Base-by-base conservation (phyloP, 352 stramenopile species). In the Phytophthora cajani region DNA sequence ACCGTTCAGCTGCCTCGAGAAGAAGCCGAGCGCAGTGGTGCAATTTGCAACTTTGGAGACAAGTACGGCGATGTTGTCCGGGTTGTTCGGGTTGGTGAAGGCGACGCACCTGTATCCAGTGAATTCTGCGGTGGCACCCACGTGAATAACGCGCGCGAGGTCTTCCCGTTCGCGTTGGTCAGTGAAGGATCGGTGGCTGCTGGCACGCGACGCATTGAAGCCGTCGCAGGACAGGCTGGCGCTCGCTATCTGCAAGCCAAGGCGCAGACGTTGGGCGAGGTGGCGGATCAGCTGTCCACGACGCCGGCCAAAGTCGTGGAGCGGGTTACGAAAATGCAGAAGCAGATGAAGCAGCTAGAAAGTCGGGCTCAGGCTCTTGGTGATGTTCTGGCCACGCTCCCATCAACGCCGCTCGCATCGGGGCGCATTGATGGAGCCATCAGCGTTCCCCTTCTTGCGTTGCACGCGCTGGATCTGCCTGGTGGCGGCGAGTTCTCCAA, bases 111-210 rank as follows among this genome's bases (percentile, higher is more conserved):
- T 40, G 53, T 81, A 33, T 90, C 79, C 38, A 80, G 74, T 47
- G 87, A 94, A 69, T 94, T 94, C 36, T 96, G 89, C 62, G 88
- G 88, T 19, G 89, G 87, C 21, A 93, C 87, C 9, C 87, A 96
- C 69, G 87, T 87, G 14, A 40, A 23, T 6, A 85, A 84, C 59
- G 62, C 78, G 7, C 62, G 58, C 14, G 71, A 77, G 10, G 56
- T 94, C 5, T 93, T 91, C 61, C 87, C 86, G 16, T 93, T 95
- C 58, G 86, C 82, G 21, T 69, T 96, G 47, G 60, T 93, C 14
- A 92, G 85, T 52, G 84, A 95, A 67, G 82, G 81, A 50, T 95
- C 85, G 2, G 87, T 96, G 11, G 85, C 89, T 23, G 88, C 85
- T 2, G 89, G 89, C 19, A 96, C 86, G 44, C 80, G 88, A 21